Conservation (phyloP, 2,329 filamentous ascomycete species). For the Plenodomus tracheiphilus region DNA sequence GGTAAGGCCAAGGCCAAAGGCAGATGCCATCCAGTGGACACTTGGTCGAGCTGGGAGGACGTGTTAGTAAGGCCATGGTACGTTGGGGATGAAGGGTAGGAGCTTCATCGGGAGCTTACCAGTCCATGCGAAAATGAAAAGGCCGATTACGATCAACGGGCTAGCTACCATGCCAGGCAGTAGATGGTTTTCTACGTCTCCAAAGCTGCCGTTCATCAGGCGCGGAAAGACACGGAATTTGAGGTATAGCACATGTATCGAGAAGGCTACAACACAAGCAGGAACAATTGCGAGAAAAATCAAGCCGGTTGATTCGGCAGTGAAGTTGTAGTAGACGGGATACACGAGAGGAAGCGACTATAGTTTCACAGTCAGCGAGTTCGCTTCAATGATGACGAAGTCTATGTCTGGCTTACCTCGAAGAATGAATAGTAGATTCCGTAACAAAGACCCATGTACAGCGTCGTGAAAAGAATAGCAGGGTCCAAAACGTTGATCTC, state of each 20-base stretch:
- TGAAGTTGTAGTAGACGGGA: constrained; percentile 75
- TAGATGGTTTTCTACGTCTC: constrained; percentile 70
- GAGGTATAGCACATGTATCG: constrained; percentile 72
- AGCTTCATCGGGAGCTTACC: too few species aligned
- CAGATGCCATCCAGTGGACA: constrained; percentile 61
- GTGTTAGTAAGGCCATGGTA: too few species aligned
- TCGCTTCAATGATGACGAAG: background rate
- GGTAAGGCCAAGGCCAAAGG: constrained; percentile 55
- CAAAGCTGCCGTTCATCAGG: constrained; percentile 66
- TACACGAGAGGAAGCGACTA: constrained; percentile 63
- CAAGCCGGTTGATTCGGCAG: constrained; percentile 70
- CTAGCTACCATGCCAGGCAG: constrained; percentile 65
- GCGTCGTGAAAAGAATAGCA: constrained; percentile 77
- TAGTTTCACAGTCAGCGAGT: background rate
- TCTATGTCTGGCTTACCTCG: constrained; percentile 48
- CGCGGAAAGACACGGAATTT: constrained; percentile 68
- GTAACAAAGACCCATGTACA: constrained; percentile 84
- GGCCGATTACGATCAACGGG: constrained; percentile 62
- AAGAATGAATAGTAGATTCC: constrained; percentile 76
- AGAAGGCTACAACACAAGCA: constrained; percentile 68
- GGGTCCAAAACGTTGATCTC: constrained; percentile 81
- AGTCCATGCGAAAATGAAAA: constrained; percentile 63
- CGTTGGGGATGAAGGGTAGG: too few species aligned
- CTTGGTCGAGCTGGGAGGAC: constrained; percentile 59
- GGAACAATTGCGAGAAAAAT: constrained; percentile 83